Evolutionary conservation across 257 asterid genomes (phyloP), one percentile per base, ranked within the genome.

Genomic region (Scutellaria galericulata): DNA sequence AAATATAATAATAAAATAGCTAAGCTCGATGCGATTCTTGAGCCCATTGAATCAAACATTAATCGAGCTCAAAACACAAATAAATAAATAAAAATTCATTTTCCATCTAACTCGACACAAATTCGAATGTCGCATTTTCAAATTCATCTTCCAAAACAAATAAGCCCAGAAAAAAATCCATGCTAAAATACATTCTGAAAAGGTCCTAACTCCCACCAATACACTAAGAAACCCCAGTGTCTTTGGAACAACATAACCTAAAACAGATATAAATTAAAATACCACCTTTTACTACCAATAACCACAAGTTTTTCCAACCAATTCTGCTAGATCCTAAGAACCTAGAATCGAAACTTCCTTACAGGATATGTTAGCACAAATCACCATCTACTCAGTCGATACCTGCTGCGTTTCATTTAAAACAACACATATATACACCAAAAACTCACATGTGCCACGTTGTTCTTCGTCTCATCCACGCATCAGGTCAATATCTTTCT

Each of bases 401-500:
- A 73, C 77, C 77, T 27, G 78, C 72, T 67, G 59, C 83, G 22
- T 62, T 78, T 79, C 87, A 86, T 83, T 83, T 87, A 87, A 93
- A 86, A 84, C 85, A 90, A 83, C 86, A 83, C 83, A 72, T 84
- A 83, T 82, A 75, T 83, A 84, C 87, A 83, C 8, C 67, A 84
- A 77, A 60, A 20, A 56, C 77, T 76, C 77, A 63, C 84, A 63
- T 79, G 87, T 71, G 82, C 72, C 73, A 13, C n/a, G 46, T 74
- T 68, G 90, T 77, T 18, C n/a, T 9, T 37, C 31, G 22, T 74
- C 37, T 90, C 92, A 90, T 78, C 97, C 94, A 13, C 93, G 90
- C 74, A 81, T 89, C 77, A 93, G 84, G 85, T 93, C 98, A 59
- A 93, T 87, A 64, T 78, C 96, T 2, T 85, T 79, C 82, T 83